Evolutionary conservation across 2,329 filamentous ascomycete species (phyloP), one percentile per base, ranked within the genome.

Genomic region (Monascus ruber): DNA sequence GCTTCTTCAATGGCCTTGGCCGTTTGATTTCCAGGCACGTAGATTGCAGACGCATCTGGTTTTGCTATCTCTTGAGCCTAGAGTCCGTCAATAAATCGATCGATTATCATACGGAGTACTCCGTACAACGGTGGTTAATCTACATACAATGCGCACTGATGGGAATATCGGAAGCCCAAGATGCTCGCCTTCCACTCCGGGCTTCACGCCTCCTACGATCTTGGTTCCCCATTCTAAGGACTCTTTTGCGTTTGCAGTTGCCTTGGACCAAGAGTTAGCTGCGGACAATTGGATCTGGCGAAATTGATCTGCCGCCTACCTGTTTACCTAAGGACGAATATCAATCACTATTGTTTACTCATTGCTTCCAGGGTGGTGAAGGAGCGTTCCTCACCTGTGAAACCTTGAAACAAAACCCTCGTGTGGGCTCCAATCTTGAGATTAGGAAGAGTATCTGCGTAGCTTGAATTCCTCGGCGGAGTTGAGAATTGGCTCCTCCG

Each of bases 141-240:
- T 36, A 44, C 54, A 31, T 51, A 72, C 73, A 54, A 72, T 74
- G 51, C 71, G 70, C 26, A 88, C 79, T 33, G 74, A 78, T 1
- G 82, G 79, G 17, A 86, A 66, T 1, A 88, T 71, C 1, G 84
- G 84, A 29, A 85, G 66, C 2, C 80, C 82, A 17, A 88, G 64
- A 64, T 88, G 83, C 53, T 84, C 76, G 35, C 78, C 78, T 41
- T 76, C 73, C 36, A 79, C 76, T 3, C 77, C 78, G 1, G 83
- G 84, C 38, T 77, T 85, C 11, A 87, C 81, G 25, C 83, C 83
- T 26, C 84, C 84, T 0, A 89, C 81, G 42, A 89, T 79, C 31
- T 85, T 82, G 31, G 84, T 88, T 8, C 84, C 84, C 73, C 82
- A 89, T 59, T 71, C 76, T 42, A 88, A 64, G 8, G 82, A 85